Evolutionary conservation across 2,329 filamentous ascomycete genomes (phyloP).

Genomic region (Diaporthe vexans): DNA sequence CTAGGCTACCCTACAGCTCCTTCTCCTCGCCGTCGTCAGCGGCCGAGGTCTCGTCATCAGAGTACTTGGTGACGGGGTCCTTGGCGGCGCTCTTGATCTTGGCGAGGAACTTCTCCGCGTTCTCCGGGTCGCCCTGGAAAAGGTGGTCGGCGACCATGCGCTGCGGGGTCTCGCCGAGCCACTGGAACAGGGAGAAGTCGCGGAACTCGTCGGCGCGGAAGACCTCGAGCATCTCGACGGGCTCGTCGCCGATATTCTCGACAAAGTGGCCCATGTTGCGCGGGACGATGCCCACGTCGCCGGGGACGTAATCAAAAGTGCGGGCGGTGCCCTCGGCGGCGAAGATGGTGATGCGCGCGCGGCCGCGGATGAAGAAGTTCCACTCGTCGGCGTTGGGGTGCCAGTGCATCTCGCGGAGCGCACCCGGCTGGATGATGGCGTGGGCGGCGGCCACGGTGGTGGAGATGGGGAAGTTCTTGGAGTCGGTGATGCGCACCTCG

Average conservation of each 20-base stretch:
- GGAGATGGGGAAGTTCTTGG: conserved; percentile 81
- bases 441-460: conserved; percentile 81
- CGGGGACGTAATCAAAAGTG: conserved; percentile 82
- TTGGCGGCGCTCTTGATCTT: conserved; percentile 74
- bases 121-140: conserved; percentile 73
- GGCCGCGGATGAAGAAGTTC: conserved; percentile 82
- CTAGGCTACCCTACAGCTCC: conserved; percentile 19
- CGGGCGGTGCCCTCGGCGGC: conserved; percentile 76
- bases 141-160: conserved; percentile 76
- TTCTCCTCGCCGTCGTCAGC: conserved; percentile 36
- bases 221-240: conserved; percentile 82
- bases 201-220: conserved; percentile 80
- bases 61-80: conserved; percentile 61
- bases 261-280: conserved; percentile 86
- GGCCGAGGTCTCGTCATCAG: conserved; percentile 33
- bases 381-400: conserved; percentile 85
- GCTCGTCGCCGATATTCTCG: conserved; percentile 84
- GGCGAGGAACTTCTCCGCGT: conserved; percentile 73
- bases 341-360: conserved; percentile 81
- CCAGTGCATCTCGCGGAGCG: conserved; percentile 86
- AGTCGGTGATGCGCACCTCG: conserved; percentile 80
- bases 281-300: conserved; percentile 84
- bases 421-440: conserved; percentile 78
- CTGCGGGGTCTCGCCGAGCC: conserved; percentile 80
- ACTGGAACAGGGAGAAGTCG: conserved; percentile 81